Conservation (phyloP, 331 rosid species). For the Saraca asoca region DNA sequence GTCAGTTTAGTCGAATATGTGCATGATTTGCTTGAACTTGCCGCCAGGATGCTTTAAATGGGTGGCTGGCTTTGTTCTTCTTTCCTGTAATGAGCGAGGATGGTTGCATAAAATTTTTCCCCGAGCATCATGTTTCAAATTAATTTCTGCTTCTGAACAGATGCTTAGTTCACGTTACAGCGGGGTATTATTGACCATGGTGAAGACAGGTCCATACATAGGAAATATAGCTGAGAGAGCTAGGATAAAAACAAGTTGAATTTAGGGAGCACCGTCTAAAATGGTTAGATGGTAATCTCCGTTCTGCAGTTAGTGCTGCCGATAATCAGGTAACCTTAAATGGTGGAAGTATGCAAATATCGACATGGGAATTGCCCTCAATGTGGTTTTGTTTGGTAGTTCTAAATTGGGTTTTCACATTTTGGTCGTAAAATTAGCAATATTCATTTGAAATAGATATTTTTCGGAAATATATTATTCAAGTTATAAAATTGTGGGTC, state of each 20-base stretch:
- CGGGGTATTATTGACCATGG: slow-evolving; percentile 83
- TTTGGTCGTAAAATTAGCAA: too few species aligned
- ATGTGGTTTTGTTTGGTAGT: too few species aligned
- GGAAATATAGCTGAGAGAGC: slow-evolving; percentile 76
- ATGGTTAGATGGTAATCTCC: slow-evolving; percentile 98
- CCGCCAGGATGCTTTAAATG: slow-evolving; percentile 75
- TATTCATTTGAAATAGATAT: too few species aligned
- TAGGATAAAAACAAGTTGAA: slow-evolving; percentile 58
- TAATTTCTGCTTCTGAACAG: slow-evolving; percentile 77
- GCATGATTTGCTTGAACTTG: slow-evolving; percentile 89
- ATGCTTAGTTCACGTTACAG: slow-evolving; percentile 88
- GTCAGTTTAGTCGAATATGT: slow-evolving; percentile 88
- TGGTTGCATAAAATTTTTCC: slow-evolving; percentile 57
- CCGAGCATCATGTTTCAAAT: slow-evolving; percentile 75
- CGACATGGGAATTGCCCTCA: too few species aligned
- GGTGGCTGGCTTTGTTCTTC: slow-evolving; percentile 89
- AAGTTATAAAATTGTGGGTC: too few species aligned
- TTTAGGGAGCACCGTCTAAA: slow-evolving; percentile 86
- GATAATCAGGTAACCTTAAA: too few species aligned
- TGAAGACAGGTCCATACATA: slow-evolving; percentile 65
- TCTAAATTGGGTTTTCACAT: too few species aligned
- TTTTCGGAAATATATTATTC: too few species aligned
- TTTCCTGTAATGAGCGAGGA: slow-evolving; percentile 89
- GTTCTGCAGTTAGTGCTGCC: slow-evolving; percentile 73
- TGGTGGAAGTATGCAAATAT: too few species aligned